phyloP scores from a whole-genome alignment of 768 basidiomycete genomes.

The Xerocomellus chrysenteron region DNA sequence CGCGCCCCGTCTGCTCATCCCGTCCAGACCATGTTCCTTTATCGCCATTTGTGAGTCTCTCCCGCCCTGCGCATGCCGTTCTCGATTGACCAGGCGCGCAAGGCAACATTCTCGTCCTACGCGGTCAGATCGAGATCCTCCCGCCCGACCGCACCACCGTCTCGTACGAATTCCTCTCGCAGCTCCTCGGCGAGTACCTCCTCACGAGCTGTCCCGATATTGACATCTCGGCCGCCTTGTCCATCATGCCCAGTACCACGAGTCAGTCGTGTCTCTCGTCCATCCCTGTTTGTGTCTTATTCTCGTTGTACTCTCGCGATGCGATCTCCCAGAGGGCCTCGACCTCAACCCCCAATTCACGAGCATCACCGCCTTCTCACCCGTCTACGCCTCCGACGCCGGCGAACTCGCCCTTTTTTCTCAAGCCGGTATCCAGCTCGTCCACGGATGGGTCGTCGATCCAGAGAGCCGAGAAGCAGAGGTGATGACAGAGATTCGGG shows the following conservation, averaged over 20 bases:
- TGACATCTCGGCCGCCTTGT: conserved; percentile 32
- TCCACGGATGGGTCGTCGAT: conserved; percentile 75
- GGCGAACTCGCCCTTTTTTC: conserved; percentile 85
- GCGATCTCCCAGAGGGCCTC: conserved; percentile 63
- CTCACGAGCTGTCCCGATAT: conserved; percentile 49
- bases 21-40: conserved; percentile 78
- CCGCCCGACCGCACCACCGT: conserved; percentile 66
- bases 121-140: conserved; percentile 75
- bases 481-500: conserved; percentile 50
- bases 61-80: not conserved
- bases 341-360: conserved; percentile 87
- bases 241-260: conserved; percentile 58
- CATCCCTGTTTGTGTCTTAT: not conserved
- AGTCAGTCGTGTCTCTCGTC: conserved; percentile 46
- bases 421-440: conserved; percentile 76
- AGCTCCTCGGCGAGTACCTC: conserved; percentile 81
- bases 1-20: not conserved
- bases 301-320: not conserved
- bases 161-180: conserved; percentile 82
- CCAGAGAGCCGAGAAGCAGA: conserved; percentile 53
- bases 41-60: conserved; percentile 73
- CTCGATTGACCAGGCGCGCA: not conserved
- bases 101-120: conserved; percentile 88
- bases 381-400: conserved; percentile 52
- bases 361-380: conserved; percentile 63